A percentile compares a stretch with the other conserved stretches of the same genome.
These are phyloP conservation scores for Melastoma candidum DNA, from an alignment of 441 rosid genomes.

Conservation along the genomic window DNA sequence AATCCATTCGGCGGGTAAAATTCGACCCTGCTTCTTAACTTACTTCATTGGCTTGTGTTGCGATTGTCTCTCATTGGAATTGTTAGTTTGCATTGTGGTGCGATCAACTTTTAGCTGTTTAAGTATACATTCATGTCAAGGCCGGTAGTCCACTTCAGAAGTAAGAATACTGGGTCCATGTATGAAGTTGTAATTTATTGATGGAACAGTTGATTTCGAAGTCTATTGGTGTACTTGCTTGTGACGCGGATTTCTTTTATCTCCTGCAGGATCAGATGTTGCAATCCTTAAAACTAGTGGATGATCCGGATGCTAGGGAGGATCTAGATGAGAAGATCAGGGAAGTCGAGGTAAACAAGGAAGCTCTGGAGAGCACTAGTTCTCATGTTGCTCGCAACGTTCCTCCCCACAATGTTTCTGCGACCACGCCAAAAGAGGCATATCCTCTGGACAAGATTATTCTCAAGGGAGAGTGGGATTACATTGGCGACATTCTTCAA, in stretches of 20 bases:
- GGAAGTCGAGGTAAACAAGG: constrained; percentile 32
- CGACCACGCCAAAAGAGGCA: constrained; percentile 44
- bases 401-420: constrained; percentile 53
- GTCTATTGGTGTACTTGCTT: not conserved
- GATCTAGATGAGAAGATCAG: constrained; percentile 29
- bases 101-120: too few species aligned
- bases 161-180: too few species aligned
- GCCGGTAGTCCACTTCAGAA: too few species aligned
- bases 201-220: constrained; percentile 1
- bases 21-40: not conserved
- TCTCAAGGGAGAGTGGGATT: constrained; percentile 52
- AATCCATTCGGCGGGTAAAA: constrained; percentile 35
- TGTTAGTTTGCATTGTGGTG: too few species aligned
- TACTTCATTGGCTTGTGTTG: not conserved
- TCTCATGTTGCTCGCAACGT: constrained; percentile 43
- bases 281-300: constrained; percentile 29
- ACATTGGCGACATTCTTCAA: constrained; percentile 40
- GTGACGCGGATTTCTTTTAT: constrained; percentile 2
- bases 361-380: constrained; percentile 35
- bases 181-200: too few species aligned
- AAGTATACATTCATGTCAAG: too few species aligned
- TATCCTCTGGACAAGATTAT: constrained; percentile 77
- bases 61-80: too few species aligned
- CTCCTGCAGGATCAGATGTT: constrained; percentile 32
- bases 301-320: constrained; percentile 31